phyloP scores from a whole-genome alignment of 1,284 basidiomycete species.

The Inonotus hispidus region DNA sequence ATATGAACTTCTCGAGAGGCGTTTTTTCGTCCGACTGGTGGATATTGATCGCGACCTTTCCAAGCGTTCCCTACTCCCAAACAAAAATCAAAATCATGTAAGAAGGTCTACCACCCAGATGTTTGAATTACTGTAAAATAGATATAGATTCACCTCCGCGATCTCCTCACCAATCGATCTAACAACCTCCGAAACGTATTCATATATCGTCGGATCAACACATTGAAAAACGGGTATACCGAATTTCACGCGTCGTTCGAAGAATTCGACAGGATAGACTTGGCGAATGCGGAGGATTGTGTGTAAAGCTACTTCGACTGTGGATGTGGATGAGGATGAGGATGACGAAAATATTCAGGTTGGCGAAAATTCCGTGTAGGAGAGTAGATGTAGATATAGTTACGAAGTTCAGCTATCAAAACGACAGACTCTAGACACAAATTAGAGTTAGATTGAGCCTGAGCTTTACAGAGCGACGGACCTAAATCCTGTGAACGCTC shows the following conservation, averaged over 20 bases:
- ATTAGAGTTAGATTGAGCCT: background rate
- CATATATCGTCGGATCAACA: slow-evolving; percentile 80
- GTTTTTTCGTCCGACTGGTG: background rate
- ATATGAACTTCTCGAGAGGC: slow-evolving; percentile 3
- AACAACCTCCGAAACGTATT: slow-evolving; percentile 81
- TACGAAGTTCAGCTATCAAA: slow-evolving; percentile 6
- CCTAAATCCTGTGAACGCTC: background rate
- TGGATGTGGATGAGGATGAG: background rate
- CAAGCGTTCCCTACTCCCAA: background rate
- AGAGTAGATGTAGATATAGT: background rate
- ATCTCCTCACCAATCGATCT: slow-evolving; percentile 76
- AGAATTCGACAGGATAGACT: slow-evolving; percentile 86
- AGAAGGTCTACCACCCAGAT: background rate
- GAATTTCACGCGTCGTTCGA: slow-evolving; percentile 83
- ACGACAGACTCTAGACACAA: background rate
- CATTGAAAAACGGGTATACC: slow-evolving; percentile 88
- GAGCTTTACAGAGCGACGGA: background rate
- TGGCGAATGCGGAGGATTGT: slow-evolving; percentile 86
- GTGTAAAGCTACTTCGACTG: slow-evolving; percentile 92
- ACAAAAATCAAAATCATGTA: background rate
- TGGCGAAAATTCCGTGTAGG: no score
- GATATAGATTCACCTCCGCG: slow-evolving; percentile 25
- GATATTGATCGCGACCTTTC: slow-evolving; percentile 4
- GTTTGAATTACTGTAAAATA: background rate
- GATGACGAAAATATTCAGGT: background rate